A percentile compares a stretch with the other conserved stretches of the same genome.
phyloP scores from a whole-genome alignment of 2,329 filamentous ascomycete genomes.

The Venturia aucupariae region DNA sequence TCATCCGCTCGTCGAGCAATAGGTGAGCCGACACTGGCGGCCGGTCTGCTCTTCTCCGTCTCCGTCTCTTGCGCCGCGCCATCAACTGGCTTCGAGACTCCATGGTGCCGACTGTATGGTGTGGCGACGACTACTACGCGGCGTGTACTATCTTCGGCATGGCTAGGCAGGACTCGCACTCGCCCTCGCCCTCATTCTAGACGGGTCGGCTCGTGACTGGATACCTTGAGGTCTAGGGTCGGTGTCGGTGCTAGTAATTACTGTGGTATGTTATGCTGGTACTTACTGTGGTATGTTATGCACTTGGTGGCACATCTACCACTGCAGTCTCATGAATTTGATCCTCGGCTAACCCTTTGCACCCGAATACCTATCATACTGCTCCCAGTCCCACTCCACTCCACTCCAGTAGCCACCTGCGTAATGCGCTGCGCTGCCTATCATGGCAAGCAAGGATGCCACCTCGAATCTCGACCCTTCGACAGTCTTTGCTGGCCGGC shows the following conservation, averaged over 20 bases:
- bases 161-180: not conserved
- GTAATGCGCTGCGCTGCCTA: not conserved
- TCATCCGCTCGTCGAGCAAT: slow-evolving; percentile 75
- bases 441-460: not conserved
- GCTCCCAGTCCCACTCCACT: too few relatives aligned
- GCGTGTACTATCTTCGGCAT: not conserved
- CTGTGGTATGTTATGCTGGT: too few relatives aligned
- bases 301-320: too few relatives aligned
- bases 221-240: too few relatives aligned
- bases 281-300: too few relatives aligned
- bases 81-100: slow-evolving; percentile 5
- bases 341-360: slow-evolving; percentile 6
- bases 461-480: not conserved
- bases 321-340: too few relatives aligned
- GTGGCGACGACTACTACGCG: not conserved
- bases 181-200: not conserved
- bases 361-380: too few relatives aligned
- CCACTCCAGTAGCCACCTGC: too few relatives aligned
- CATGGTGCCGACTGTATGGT: not conserved
- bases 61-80: slow-evolving; percentile 29
- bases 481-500: not conserved
- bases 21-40: slow-evolving; percentile 69
- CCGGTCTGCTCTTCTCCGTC: slow-evolving; percentile 48
- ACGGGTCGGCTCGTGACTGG: slow-evolving; percentile 5
- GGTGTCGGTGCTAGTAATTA: too few relatives aligned